Evolutionary conservation across 2,329 filamentous ascomycete species (phyloP), one percentile per base, ranked within the genome.

Genomic region (Colletotrichum tanaceti): DNA sequence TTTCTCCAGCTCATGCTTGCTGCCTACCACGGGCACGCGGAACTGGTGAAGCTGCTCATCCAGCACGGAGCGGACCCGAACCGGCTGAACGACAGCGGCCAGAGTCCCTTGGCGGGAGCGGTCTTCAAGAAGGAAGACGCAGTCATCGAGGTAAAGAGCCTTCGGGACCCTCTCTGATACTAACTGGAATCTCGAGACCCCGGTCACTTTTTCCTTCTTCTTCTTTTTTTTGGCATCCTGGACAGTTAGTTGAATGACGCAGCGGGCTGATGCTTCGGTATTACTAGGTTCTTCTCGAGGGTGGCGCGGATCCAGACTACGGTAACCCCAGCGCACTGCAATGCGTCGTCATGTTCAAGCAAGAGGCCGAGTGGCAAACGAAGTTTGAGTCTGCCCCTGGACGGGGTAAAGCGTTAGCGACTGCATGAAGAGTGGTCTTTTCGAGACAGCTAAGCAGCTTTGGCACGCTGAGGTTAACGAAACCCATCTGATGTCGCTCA

Each of bases 51-150:
- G 54, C 81, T 91, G 67, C 83, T 93, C 13, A 77, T 93, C 1
- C 80, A 86, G 35, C 82, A 88, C 67, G 89, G 89, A 1, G 90
- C 89, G 1, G 89, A 93, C 73, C 84, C 90, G 0, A 92, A 93
- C 76, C 82, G 85, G 1, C 74, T 92, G 35, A 93, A 93, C 71
- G 90, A 90, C 70, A 79, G 86, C 52, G 88, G 88, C 0, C 91
- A 93, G 78, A 91, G 89, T 70, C 88, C 89, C 0, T 81, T 93
- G 4, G 90, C 90, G 0, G 91, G 91, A 0, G 90, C 90, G 0
- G 88, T 93, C 10, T 93, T 93, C 77, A 93, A 93, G 78, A 87
- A 87, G 13, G 89, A 91, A 74, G 84, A 86, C 63, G 86, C 85
- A 4, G 87, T 93, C 3, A 85, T 93, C 11, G 86, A 87, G 75